These are phyloP conservation scores for Taiozyma sp. DNA, from an alignment of 1,139 yeast genomes.

Conservation along the genomic window DNA sequence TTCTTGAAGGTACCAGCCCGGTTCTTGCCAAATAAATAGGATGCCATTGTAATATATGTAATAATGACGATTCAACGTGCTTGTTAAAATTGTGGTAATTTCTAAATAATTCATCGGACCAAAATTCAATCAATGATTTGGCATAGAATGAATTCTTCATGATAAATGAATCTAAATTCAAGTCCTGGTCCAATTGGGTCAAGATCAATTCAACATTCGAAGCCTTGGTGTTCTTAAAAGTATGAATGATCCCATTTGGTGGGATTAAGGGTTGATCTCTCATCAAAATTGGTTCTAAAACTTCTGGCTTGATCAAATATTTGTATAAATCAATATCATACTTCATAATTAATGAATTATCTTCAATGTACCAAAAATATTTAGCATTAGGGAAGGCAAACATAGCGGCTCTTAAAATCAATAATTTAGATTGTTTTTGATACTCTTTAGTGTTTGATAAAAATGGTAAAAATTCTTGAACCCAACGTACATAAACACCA, in stretches of 20 bases:
- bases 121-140: conserved; percentile 62
- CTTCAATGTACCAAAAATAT: conserved; percentile 81
- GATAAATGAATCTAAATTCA: conserved; percentile 66
- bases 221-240: conserved; percentile 57
- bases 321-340: conserved; percentile 49
- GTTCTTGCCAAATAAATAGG: conserved; percentile 69
- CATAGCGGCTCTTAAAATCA: conserved; percentile 71
- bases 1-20: conserved; percentile 60
- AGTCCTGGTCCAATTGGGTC: conserved; percentile 56
- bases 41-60: conserved; percentile 93
- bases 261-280: conserved; percentile 66
- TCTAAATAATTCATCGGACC: conserved; percentile 68
- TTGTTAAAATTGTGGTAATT: conserved; percentile 55
- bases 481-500: conserved; percentile 78
- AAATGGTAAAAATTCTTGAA: conserved; percentile 69
- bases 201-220: conserved; percentile 50
- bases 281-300: conserved; percentile 52
- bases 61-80: conserved; percentile 61
- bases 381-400: conserved; percentile 80
- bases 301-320: conserved; percentile 50
- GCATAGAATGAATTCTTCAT: conserved; percentile 60
- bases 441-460: conserved; percentile 24
- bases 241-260: conserved; percentile 62
- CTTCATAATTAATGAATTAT: conserved; percentile 68
- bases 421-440: conserved; percentile 55